Evolutionary conservation across 306 rosid genomes (phyloP).

Genomic region (Begonia fuchsioides): DNA sequence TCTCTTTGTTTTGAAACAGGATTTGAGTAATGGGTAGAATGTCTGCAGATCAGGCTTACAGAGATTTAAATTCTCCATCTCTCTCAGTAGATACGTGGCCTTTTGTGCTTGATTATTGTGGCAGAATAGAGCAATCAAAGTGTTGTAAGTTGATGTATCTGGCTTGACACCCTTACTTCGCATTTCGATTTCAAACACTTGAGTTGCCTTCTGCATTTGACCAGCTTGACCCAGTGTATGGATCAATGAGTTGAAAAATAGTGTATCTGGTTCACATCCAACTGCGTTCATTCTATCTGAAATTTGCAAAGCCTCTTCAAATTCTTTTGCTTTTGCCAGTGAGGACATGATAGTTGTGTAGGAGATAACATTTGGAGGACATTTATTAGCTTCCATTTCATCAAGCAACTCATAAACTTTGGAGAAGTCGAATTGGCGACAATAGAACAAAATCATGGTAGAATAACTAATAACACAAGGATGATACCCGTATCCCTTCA

Average conservation of each 20-base stretch:
- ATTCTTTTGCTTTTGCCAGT: constrained; percentile 39
- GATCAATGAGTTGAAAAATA: constrained; percentile 58
- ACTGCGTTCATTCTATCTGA: constrained; percentile 39
- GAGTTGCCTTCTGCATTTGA: constrained; percentile 30
- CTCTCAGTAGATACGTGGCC: constrained; percentile 34
- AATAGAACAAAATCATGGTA: constrained; percentile 45
- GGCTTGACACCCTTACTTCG: constrained; percentile 29
- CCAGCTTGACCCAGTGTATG: constrained; percentile 62
- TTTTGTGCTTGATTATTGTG: constrained; percentile 28
- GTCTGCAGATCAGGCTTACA: constrained; percentile 78
- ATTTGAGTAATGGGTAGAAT: constrained; percentile 68
- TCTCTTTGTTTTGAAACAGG: constrained; percentile 45
- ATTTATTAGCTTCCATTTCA: constrained; percentile 65
- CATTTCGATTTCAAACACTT: constrained; percentile 50
- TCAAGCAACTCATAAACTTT: constrained; percentile 59
- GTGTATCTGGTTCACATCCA: constrained; percentile 51
- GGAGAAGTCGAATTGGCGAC: constrained; percentile 29
- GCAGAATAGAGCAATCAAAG: constrained; percentile 73
- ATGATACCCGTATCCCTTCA: constrained; percentile 61
- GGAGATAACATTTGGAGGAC: constrained; percentile 54
- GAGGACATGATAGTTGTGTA: constrained; percentile 54
- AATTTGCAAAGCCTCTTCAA: constrained; percentile 51
- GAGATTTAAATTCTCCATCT: constrained; percentile 46
- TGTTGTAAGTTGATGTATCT: constrained; percentile 62
- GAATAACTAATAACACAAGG: constrained; percentile 81